Percentiles rank a stretch among this genome's conserved stretches.
phyloP scores from a whole-genome alignment of 176 grass and related monocot species.

The Phragmites australis region DNA sequence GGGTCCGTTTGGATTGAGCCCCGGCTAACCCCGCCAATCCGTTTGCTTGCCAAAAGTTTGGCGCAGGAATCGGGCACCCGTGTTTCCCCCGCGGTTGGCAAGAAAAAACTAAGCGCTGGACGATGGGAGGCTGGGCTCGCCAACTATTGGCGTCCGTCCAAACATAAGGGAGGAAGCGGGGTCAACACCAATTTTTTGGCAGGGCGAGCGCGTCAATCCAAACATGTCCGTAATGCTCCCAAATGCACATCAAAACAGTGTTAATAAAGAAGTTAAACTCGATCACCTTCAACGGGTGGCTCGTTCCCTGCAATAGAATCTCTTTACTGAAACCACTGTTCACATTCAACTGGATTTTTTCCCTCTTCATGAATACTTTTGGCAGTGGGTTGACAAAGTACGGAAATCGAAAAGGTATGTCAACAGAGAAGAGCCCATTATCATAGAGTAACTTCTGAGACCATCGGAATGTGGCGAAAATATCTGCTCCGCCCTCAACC shows the following conservation, averaged over 20 bases:
- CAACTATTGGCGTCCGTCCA: no score
- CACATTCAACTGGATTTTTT: slow-evolving; percentile 87
- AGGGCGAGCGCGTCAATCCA: no score
- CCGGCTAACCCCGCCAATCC: no score
- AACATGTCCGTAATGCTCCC: neutral
- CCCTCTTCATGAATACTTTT: slow-evolving; percentile 87
- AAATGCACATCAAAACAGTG: slow-evolving; percentile 22
- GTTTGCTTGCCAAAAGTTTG: no score
- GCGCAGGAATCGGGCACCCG: no score
- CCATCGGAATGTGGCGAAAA: slow-evolving; percentile 74
- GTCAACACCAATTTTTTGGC: no score
- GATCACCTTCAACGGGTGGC: slow-evolving; percentile 86
- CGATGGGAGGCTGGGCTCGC: no score
- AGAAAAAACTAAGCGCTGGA: no score
- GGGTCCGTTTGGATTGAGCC: no score
- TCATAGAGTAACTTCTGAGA: slow-evolving; percentile 87
- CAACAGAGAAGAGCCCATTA: slow-evolving; percentile 67
- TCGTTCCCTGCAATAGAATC: slow-evolving; percentile 76
- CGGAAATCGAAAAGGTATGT: slow-evolving; percentile 79
- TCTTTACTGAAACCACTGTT: slow-evolving; percentile 81
- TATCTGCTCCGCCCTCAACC: slow-evolving; percentile 86
- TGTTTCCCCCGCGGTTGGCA: no score
- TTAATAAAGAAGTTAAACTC: neutral
- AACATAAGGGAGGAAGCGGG: no score
- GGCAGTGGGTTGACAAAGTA: slow-evolving; percentile 76